Evolutionary conservation across 2,329 filamentous ascomycete species (phyloP), one percentile per base, ranked within the genome.

Genomic region (Penicillium sp.): DNA sequence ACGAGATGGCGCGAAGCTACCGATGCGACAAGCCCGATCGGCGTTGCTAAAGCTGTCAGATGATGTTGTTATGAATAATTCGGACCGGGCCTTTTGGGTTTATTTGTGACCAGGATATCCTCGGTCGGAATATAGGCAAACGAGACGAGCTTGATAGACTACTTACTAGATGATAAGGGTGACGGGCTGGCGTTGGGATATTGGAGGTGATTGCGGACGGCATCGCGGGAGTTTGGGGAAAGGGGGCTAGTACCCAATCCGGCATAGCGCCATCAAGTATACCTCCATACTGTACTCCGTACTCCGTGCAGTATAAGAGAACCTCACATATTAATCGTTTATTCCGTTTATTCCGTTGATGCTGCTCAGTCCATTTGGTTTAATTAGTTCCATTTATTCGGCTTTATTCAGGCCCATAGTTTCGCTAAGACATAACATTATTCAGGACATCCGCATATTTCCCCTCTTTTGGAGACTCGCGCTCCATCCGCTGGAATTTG

Each of bases 1-100:
- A 64, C 62, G 61, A 62, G 58, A 63, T 63, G 57, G 62, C 58
- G 60, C 54, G 50, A 50, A 63, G 61, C 61, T 64, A 61, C 57
- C 55, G 56, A 65, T 64, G 61, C 55, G 60, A 63, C 54, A 57
- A 61, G 46, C 58, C 60, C 58, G 54, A 65, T 64, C 58, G 57
- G 58, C 54, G 57, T 53, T 39, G 43, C 46, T 52, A 31, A 48
- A 61, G 51, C 47, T 61, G 60, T 63, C 61, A 63, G 61, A 64
- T 64, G 60, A 64, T 57, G 57, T 9, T 29, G 32, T 48, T 52
- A 48, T 32, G 27, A 21, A 43, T 47, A 36, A 49, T 32, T 53
- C 50, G 50, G 50, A 49, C 50, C 44, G 50, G 42, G 44, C 50
- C 50, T 38, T 53, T 53, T 27, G 36, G 18, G 45, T 11, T 39